These are phyloP conservation scores for Fraxinus floribunda DNA, from an alignment of 305 asterid species.

Conservation along the genomic window DNA sequence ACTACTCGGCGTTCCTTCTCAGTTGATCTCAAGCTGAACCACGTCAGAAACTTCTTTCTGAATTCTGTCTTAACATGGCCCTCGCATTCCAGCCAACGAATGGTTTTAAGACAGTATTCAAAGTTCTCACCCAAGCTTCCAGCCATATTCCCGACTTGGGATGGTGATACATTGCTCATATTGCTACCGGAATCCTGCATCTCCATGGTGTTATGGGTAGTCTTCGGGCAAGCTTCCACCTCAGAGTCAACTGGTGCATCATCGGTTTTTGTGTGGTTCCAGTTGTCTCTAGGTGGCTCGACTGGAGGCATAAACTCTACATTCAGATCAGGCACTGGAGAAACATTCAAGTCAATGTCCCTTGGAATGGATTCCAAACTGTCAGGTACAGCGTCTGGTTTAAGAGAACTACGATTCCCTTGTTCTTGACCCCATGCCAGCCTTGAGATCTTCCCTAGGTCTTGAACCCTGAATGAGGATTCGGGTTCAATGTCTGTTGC, in stretches of 20 bases:
- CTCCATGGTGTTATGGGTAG: constrained; percentile 48
- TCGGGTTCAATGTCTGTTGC: constrained; percentile 56
- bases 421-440: constrained; percentile 68
- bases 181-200: constrained; percentile 82
- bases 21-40: constrained; percentile 86
- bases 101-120: constrained; percentile 78
- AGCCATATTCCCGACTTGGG: constrained; percentile 38
- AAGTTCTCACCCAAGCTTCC: constrained; percentile 68
- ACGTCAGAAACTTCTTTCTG: constrained; percentile 77
- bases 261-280: constrained; percentile 43
- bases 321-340: constrained; percentile 83
- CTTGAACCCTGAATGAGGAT: constrained; percentile 89
- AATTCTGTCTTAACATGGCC: constrained; percentile 69
- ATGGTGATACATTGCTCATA: constrained; percentile 71
- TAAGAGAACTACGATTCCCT: constrained; percentile 28
- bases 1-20: constrained; percentile 90
- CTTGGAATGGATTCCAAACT: constrained; percentile 57
- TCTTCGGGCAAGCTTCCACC: constrained; percentile 47
- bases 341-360: constrained; percentile 76
- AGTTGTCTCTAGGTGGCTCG: constrained; percentile 62
- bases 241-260: constrained; percentile 56
- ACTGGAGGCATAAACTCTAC: constrained; percentile 71
- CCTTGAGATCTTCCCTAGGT: constrained; percentile 67
- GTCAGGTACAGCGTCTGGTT: constrained; percentile 42
- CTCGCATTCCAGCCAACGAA: constrained; percentile 87